phyloP scores from a whole-genome alignment of 1,284 basidiomycete species.

The Rhodotorula sp. region DNA sequence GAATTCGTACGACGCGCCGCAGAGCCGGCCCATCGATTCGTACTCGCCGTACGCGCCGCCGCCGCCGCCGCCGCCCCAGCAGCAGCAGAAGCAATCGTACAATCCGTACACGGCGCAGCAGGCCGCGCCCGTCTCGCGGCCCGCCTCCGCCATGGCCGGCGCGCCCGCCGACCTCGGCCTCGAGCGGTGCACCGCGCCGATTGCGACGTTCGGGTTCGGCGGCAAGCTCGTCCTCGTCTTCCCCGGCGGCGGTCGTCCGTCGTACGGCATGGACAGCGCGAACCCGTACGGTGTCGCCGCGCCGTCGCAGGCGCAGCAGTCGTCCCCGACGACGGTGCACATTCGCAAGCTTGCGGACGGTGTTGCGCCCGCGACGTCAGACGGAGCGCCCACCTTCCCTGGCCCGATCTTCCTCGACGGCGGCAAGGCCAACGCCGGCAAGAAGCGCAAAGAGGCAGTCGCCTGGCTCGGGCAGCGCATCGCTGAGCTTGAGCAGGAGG shows the following conservation, averaged over 20 bases:
- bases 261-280: slow-evolving; percentile 67
- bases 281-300: slow-evolving; percentile 63
- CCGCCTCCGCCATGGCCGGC: slow-evolving; percentile 36
- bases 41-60: slow-evolving; percentile 9
- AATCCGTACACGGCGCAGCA: slow-evolving; percentile 32
- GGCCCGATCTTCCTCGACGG: slow-evolving; percentile 82
- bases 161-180: slow-evolving; percentile 66
- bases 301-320: slow-evolving; percentile 51
- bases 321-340: slow-evolving; percentile 57
- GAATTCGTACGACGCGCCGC: slow-evolving; percentile 10
- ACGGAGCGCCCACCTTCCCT: slow-evolving; percentile 60
- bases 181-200: slow-evolving; percentile 65
- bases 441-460: slow-evolving; percentile 77
- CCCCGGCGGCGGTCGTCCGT: slow-evolving; percentile 57
- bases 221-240: slow-evolving; percentile 84
- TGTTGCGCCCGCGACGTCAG: slow-evolving; percentile 59
- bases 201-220: slow-evolving; percentile 85
- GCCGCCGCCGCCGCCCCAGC: not conserved
- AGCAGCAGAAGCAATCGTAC: slow-evolving; percentile 18
- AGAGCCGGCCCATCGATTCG: not conserved
- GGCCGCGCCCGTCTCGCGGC: slow-evolving; percentile 15
- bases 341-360: slow-evolving; percentile 68
- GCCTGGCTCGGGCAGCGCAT: slow-evolving; percentile 74
- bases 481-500: slow-evolving; percentile 72
- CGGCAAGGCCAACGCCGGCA: slow-evolving; percentile 58